These are phyloP conservation scores for Podospora pseudoanserina DNA, from an alignment of 495 filamentous ascomycete genomes.

Conservation along the genomic window DNA sequence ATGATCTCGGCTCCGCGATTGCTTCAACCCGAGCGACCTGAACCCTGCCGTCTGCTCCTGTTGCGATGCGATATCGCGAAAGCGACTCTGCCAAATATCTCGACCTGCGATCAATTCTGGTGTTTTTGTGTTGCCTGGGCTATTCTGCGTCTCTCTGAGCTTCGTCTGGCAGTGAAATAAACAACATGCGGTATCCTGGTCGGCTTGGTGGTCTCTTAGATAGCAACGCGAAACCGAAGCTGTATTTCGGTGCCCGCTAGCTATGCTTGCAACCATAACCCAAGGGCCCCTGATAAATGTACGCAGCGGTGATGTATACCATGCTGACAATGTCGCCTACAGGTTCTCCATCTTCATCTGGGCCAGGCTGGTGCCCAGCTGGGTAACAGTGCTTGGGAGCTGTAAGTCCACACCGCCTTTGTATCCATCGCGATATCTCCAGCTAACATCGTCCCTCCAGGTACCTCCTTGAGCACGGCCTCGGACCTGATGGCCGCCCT, in stretches of 20 bases:
- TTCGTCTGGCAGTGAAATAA: not conserved
- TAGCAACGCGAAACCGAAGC: not conserved
- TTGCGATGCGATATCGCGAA: not conserved
- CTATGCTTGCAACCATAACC: not conserved
- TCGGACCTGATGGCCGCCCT: constrained; percentile 69
- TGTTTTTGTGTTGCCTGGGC: not conserved
- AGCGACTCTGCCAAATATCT: not conserved
- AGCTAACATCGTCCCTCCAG: constrained; percentile 42
- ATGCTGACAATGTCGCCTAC: not conserved
- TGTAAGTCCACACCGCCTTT: constrained; percentile 63
- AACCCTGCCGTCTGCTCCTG: not conserved
- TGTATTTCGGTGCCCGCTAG: not conserved
- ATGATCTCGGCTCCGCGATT: constrained; percentile 2
- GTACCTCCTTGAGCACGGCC: constrained; percentile 88
- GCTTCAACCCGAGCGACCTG: constrained; percentile 8
- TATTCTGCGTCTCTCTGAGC: not conserved
- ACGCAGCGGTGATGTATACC: not conserved
- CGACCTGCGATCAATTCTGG: not conserved
- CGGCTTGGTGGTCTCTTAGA: not conserved
- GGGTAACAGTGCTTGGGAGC: constrained; percentile 91
- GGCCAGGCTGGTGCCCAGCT: constrained; percentile 93
- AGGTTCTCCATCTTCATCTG: constrained; percentile 88
- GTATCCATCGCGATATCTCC: not conserved
- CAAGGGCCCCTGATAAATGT: not conserved
- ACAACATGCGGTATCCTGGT: not conserved